Percentiles rank a stretch among this genome's conserved stretches.
Evolutionary conservation across 441 rosid genomes (phyloP).

Genomic region (Euphorbia corollata): DNA sequence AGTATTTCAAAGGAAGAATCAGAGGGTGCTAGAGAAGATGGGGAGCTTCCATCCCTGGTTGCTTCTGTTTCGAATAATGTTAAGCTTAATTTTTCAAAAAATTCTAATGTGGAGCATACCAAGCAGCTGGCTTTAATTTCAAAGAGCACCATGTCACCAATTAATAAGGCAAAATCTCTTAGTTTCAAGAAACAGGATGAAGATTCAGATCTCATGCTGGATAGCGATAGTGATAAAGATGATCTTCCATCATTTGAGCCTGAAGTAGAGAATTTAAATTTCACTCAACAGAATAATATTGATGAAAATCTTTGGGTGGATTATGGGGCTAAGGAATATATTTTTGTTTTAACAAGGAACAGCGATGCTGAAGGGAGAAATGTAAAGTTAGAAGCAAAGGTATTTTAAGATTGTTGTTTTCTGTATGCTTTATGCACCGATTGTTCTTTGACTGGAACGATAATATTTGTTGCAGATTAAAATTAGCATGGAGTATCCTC

Average conservation of each 20-base stretch:
- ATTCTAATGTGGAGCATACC: constrained; percentile 45
- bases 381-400: constrained; percentile 74
- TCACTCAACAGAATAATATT: constrained; percentile 25
- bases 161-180: constrained; percentile 44
- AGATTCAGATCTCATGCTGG: constrained; percentile 61
- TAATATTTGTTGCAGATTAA: constrained; percentile 42
- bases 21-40: constrained; percentile 74
- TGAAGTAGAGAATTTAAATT: constrained; percentile 18
- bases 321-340: constrained; percentile 59
- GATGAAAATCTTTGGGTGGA: constrained; percentile 59
- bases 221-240: constrained; percentile 71
- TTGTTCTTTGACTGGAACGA: constrained; percentile 6
- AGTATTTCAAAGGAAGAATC: constrained; percentile 50
- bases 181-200: constrained; percentile 69
- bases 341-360: constrained; percentile 51
- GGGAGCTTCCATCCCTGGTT: constrained; percentile 81
- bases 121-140: constrained; percentile 73
- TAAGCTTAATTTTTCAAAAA: constrained; percentile 37
- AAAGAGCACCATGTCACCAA: constrained; percentile 62
- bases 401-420: constrained; percentile 22
- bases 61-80: constrained; percentile 37
- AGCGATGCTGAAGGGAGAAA: constrained; percentile 32
- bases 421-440: neutral
- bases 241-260: constrained; percentile 44
- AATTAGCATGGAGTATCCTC: constrained; percentile 84